Evolutionary conservation across 768 basidiomycete species (phyloP).

Genomic region (Thelephora aurantiotincta): DNA sequence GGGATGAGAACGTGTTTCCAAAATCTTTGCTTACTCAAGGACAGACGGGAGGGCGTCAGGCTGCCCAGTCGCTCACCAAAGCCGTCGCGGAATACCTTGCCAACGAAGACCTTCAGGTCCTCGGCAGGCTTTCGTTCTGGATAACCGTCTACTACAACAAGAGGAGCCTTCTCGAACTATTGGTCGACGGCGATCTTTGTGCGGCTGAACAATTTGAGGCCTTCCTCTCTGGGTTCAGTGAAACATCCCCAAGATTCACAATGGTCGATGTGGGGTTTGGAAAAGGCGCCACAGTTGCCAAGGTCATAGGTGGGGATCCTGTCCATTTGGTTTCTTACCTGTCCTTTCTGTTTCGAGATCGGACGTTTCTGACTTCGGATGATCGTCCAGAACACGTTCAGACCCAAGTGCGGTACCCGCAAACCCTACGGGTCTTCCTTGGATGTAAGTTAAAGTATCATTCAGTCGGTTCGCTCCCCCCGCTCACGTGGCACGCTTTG

Average conservation of each 20-base stretch:
- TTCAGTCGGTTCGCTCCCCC: constrained; percentile 3
- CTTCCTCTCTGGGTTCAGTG: constrained; percentile 51
- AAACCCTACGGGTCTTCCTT: constrained; percentile 62
- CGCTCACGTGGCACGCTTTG: background rate
- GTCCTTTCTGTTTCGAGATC: background rate
- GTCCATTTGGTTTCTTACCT: constrained; percentile 1
- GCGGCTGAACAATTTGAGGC: constrained; percentile 50
- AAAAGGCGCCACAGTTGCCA: constrained; percentile 46
- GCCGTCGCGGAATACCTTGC: constrained; percentile 55
- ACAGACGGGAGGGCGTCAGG: constrained; percentile 44
- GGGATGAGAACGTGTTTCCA: constrained; percentile 52
- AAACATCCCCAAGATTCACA: constrained; percentile 57
- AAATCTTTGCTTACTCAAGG: constrained; percentile 46
- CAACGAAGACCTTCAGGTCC: constrained; percentile 42
- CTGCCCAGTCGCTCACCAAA: constrained; percentile 52
- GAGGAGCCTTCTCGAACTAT: constrained; percentile 32
- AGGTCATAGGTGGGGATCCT: constrained; percentile 48
- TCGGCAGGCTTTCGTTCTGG: constrained; percentile 63
- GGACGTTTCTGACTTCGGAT: background rate
- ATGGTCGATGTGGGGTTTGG: constrained; percentile 55
- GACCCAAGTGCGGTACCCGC: constrained; percentile 57
- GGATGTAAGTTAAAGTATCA: constrained; percentile 30
- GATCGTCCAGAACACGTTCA: constrained; percentile 45
- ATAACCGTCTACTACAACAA: constrained; percentile 61
- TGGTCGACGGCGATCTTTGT: constrained; percentile 41